Base-by-base conservation (phyloP, 108 stramenopile species). In the Aurantiochytrium sp. region DNA sequence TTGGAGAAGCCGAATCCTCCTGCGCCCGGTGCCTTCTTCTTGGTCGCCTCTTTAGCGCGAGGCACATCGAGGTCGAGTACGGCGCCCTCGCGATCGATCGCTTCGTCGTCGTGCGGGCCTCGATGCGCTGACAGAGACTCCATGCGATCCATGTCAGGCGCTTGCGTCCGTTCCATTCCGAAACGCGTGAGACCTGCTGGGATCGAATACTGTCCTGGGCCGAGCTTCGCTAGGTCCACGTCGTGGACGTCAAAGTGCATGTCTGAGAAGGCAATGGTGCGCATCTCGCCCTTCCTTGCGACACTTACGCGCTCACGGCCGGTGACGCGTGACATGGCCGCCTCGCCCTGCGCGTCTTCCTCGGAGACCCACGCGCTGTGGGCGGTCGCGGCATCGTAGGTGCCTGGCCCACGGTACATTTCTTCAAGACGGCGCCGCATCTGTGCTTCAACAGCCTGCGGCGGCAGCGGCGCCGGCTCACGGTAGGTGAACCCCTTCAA, bases 121-220 rank as follows among this genome's bases (percentile, higher is more conserved):
- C 39, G 36, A 4, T 19, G 6, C 42, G 21, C 19, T 27, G 73
- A 48, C 42, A 42, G 1, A 1, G 50, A 8, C 15, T 52, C 17
- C 73, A 81, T 81, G 10, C 73, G 39, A 48, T 81, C 45, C 42
- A 81, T 48, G 39, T 81, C 73, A 30, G 73, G 73, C 19, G 42
- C 73, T 27, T 12, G 45, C 6, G 2, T 2, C 12, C 24, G 12
- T 1, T 81, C 42, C 0, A 48, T n/a, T 17, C 73, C 73, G 32
- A 81, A 81, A 24, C 73, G 73, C 36, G 36, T 81, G 45, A 81
- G 19, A 8, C 73, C 36, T 48, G 39, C 15, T 6, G 73, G 19
- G 6, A 81, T 1, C 30, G 10, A 24, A 24, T 81, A 81, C 12
- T 3, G 73, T 2, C 73, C 73, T 81, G 73, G 73, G 4, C 73